Evolutionary conservation across 306 rosid genomes (phyloP).

Genomic region (Neltuma alba): DNA sequence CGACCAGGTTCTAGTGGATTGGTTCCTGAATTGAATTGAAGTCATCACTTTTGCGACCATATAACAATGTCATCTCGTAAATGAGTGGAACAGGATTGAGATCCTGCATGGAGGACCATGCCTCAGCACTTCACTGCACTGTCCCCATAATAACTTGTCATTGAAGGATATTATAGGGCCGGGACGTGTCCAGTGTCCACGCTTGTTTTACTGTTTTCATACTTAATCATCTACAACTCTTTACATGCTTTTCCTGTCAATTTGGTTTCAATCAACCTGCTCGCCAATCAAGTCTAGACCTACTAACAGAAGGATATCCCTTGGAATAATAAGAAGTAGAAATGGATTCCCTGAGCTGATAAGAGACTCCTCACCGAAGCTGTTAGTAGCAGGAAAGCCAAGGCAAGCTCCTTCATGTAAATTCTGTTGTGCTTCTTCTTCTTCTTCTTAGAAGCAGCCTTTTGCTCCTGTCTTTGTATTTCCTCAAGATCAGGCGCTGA

Average conservation of each 20-base stretch:
- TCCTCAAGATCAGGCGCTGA: slow-evolving; percentile 68
- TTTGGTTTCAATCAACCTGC: slow-evolving; percentile 60
- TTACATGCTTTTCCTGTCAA: slow-evolving; percentile 24
- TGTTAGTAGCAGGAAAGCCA: slow-evolving; percentile 83
- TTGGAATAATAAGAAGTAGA: slow-evolving; percentile 91
- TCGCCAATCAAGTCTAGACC: slow-evolving; percentile 96
- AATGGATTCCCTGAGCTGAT: slow-evolving; percentile 93
- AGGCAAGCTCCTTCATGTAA: slow-evolving; percentile 77
- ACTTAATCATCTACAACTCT: slow-evolving; percentile 27
- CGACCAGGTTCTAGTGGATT: slow-evolving; percentile 22
- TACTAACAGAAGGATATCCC: slow-evolving; percentile 87
- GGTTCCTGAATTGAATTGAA: slow-evolving; percentile 23
- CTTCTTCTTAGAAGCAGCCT: slow-evolving; percentile 45
- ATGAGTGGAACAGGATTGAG: slow-evolving; percentile 25
- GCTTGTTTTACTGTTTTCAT: slow-evolving; percentile 31
- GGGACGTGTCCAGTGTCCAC: slow-evolving; percentile 26
- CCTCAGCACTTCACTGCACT: background rate
- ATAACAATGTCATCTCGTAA: slow-evolving; percentile 14
- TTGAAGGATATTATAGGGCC: slow-evolving; percentile 22
- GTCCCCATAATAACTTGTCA: slow-evolving; percentile 21
- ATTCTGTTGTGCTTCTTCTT: slow-evolving; percentile 69
- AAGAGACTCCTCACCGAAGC: slow-evolving; percentile 89
- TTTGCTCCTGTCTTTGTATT: slow-evolving; percentile 52
- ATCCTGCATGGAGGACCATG: slow-evolving; percentile 33
- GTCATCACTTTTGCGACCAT: slow-evolving; percentile 22